Evolutionary conservation across 2,329 filamentous ascomycete genomes (phyloP).

Genomic region (Lojkania enalia): DNA sequence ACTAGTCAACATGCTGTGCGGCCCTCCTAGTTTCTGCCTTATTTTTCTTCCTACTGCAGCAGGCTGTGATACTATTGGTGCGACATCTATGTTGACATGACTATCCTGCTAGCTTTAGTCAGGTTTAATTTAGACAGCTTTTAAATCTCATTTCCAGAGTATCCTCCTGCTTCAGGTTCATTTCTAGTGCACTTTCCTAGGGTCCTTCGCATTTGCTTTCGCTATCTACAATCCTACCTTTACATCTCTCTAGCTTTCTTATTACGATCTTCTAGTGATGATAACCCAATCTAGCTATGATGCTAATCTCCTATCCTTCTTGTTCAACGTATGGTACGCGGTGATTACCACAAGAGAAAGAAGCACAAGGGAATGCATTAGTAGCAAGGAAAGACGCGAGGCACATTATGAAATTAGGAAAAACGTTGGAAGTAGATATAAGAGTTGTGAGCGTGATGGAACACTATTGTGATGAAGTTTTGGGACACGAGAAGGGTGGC

Average conservation of each 20-base stretch:
- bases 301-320: slow-evolving; percentile 4
- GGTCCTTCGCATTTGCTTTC: slow-evolving; percentile 3
- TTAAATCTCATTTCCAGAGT: slow-evolving; percentile 3
- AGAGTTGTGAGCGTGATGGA: too few relatives aligned
- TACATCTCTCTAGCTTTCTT: slow-evolving; percentile 5
- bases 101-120: slow-evolving; percentile 3
- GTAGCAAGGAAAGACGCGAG: too few relatives aligned
- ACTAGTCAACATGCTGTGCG: slow-evolving; percentile 1
- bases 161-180: slow-evolving; percentile 1
- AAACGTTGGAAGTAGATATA: too few relatives aligned
- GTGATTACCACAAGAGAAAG: too few relatives aligned
- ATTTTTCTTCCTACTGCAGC: slow-evolving; percentile 2
- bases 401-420: too few relatives aligned
- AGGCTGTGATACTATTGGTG: slow-evolving; percentile 4
- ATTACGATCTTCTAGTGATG: slow-evolving; percentile 4
- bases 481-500: too few relatives aligned
- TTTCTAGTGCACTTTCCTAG: slow-evolving; percentile 1
- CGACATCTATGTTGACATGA: slow-evolving; percentile 2
- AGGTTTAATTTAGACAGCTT: slow-evolving; percentile 6
- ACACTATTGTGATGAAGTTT: too few relatives aligned
- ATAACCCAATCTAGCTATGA: slow-evolving; percentile 3
- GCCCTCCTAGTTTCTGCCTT: slow-evolving; percentile 3
- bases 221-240: slow-evolving; percentile 7
- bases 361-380: too few relatives aligned
- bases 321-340: too few relatives aligned